phyloP scores from a whole-genome alignment of 306 rosid species.

The Quercus parvula region DNA sequence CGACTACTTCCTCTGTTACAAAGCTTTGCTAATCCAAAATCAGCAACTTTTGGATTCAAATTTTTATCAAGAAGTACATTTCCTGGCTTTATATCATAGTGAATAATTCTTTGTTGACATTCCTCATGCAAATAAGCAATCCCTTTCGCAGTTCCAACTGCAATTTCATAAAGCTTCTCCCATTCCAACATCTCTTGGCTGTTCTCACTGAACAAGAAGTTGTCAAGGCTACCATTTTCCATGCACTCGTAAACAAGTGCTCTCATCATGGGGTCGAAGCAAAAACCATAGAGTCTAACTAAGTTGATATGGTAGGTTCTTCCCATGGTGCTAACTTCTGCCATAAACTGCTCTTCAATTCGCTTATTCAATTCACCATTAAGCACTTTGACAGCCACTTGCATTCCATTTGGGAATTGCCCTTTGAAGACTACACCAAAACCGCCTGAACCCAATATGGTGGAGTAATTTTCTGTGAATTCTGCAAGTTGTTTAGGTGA shows the following conservation, averaged over 20 bases:
- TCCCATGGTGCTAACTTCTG: constrained; percentile 50
- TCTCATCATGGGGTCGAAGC: constrained; percentile 29
- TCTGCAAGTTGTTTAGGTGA: constrained; percentile 28
- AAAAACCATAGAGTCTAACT: constrained; percentile 44
- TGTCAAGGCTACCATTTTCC: constrained; percentile 34
- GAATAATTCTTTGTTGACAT: constrained; percentile 38
- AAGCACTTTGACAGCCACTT: constrained; percentile 46
- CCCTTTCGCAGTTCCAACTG: constrained; percentile 50
- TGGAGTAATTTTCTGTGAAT: constrained; percentile 30
- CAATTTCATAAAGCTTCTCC: constrained; percentile 32
- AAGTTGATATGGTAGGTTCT: constrained; percentile 46
- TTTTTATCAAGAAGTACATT: constrained; percentile 39
- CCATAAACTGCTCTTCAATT: constrained; percentile 44
- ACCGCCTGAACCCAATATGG: constrained; percentile 42
- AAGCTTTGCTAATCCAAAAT: constrained; percentile 44
- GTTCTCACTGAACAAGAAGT: constrained; percentile 24
- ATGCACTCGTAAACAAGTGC: constrained; percentile 46
- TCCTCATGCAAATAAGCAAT: constrained; percentile 46
- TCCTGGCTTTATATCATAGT: constrained; percentile 47
- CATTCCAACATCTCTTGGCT: constrained; percentile 17
- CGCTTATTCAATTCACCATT: constrained; percentile 23
- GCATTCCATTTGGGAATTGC: constrained; percentile 26
- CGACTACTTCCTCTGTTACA: constrained; percentile 26
- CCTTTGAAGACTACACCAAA: constrained; percentile 42
- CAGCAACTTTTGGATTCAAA: constrained; percentile 41